phyloP scores from a whole-genome alignment of 225 moss, liverwort and hornwort species.

The Climacium dendroides region DNA sequence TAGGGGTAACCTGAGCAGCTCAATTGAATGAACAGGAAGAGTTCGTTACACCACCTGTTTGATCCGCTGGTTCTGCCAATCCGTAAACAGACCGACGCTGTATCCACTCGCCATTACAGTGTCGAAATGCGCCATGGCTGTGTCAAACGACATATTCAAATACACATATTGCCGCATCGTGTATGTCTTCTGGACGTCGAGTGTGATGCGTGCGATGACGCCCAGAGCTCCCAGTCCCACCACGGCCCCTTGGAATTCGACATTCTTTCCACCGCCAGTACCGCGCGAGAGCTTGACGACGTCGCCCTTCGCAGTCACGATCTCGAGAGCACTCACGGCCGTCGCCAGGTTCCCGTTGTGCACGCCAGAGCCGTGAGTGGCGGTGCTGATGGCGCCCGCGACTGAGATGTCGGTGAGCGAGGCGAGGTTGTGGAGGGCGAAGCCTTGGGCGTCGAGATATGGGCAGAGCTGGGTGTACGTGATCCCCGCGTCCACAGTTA shows the following conservation, averaged over 20 bases:
- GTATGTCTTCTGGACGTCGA: background rate
- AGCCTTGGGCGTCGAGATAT: constrained; percentile 10
- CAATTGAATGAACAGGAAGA: background rate
- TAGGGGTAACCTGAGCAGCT: background rate
- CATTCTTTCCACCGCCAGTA: background rate
- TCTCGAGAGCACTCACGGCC: constrained; percentile 3
- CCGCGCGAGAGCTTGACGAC: background rate
- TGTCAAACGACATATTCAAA: background rate
- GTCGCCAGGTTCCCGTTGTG: constrained; percentile 22
- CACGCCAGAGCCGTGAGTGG: constrained; percentile 30
- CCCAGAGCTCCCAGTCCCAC: background rate
- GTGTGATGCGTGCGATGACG: background rate
- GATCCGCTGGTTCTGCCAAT: background rate
- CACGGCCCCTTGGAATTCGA: background rate
- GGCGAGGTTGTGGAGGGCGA: constrained; percentile 28
- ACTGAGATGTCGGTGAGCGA: constrained; percentile 13
- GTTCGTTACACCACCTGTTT: background rate
- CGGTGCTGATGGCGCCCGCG: constrained; percentile 34
- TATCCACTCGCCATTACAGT: background rate
- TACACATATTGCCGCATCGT: background rate
- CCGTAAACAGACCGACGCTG: background rate
- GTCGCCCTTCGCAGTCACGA: background rate
- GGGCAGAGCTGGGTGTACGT: constrained; percentile 21
- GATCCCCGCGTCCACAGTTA: constrained; percentile 34
- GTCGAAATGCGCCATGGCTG: background rate